Evolutionary conservation across 2,329 filamentous ascomycete genomes (phyloP).

Genomic region (Pestalotiopsis sp.): DNA sequence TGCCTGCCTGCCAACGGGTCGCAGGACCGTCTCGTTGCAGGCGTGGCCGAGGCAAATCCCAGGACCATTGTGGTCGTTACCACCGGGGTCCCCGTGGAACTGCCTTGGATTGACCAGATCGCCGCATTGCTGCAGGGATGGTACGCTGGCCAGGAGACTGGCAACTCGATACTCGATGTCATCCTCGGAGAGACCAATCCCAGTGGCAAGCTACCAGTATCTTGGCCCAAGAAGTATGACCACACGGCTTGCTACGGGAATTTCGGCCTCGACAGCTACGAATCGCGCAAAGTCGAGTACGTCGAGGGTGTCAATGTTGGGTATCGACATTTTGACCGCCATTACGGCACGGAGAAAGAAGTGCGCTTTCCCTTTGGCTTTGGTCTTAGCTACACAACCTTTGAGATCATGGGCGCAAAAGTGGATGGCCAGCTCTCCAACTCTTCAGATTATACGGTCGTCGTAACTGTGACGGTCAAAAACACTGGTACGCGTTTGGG

Average conservation of each 20-base stretch:
- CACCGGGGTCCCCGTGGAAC: conserved; percentile 61
- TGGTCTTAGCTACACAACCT: conserved; percentile 78
- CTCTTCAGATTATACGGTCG: neutral
- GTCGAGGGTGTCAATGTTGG: conserved; percentile 82
- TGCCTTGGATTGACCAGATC: conserved; percentile 80
- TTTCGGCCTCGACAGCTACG: conserved; percentile 55
- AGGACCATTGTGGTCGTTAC: conserved; percentile 66
- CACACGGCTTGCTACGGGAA: conserved; percentile 51
- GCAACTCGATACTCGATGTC: conserved; percentile 71
- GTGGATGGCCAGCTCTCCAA: neutral
- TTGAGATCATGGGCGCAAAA: conserved; percentile 37
- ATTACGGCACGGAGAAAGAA: conserved; percentile 59
- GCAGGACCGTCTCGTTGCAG: conserved; percentile 17
- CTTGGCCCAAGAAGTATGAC: conserved; percentile 21
- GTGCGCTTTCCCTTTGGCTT: conserved; percentile 85
- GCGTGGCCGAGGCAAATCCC: conserved; percentile 17
- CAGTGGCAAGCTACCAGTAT: conserved; percentile 31
- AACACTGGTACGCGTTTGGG: neutral
- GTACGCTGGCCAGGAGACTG: conserved; percentile 81
- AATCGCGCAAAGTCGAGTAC: conserved; percentile 74
- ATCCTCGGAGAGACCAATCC: conserved; percentile 54
- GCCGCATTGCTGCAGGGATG: conserved; percentile 79
- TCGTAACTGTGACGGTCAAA: neutral
- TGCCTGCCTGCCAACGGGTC: neutral
- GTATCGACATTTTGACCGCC: conserved; percentile 80